Evolutionary conservation across 2,329 filamentous ascomycete genomes (phyloP), one percentile per base, ranked within the genome.

Genomic region (Eutypa lata): DNA sequence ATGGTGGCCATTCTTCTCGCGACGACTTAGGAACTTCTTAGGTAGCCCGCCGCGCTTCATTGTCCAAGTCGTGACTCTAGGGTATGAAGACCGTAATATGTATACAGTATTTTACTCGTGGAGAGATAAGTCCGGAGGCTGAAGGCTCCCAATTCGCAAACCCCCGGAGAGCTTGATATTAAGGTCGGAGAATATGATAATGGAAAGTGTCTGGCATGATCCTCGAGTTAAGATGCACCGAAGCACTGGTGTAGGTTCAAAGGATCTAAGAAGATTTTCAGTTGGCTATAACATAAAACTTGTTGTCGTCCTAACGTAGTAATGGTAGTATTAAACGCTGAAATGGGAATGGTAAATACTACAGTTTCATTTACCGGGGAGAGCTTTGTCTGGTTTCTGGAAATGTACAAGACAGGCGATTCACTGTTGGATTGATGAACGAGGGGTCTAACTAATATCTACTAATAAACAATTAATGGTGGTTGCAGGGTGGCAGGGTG

Each of bases 1-100:
- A 53, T 74, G 75, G 59, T 83, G 79, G 37, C 73, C 76, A 68
- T 77, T 78, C 71, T 82, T 90, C 64, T 90, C 88, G 60, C 87
- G 82, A 61, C 87, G 77, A 69, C 83, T 89, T 55, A 89, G 82
- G 68, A 91, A 86, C 63, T 87, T 84, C 66, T 82, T 84, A 47
- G 78, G 78, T 54, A 80, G 72, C 58, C 76, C 65, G 45, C 64
- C 51, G 37, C 58, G 71, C 71, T 80, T 83, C 76, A 83, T 82
- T 65, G 60, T 76, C 65, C 42, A 28, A 26, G 42, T 31, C 5
- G 26, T 6, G 26, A 5, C 26, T 31, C 26, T 10, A 31, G 10
- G 26, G 26, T 31, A 31, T 31, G 26, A 10, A 31, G 26, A 31
- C 10, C 5, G 26, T 5, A 31, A 10, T 31, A 31, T 31, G 26